Base-by-base conservation (phyloP, 1,284 basidiomycete species). In the Heliocybe sulcata region DNA sequence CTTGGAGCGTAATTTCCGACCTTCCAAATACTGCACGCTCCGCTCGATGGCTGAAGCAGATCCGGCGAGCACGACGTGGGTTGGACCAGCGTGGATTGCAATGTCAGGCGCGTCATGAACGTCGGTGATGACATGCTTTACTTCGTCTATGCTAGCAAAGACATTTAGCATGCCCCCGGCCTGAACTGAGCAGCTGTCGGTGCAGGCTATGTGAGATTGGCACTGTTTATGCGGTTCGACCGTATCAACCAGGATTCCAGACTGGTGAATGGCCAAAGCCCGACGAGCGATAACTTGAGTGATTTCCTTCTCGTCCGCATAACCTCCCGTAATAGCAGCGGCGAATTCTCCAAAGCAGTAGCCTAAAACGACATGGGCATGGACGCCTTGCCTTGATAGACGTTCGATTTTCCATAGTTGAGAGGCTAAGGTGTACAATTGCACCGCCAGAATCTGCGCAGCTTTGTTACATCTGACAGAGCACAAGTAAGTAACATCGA, bases 321-420 rank as follows among this genome's bases (percentile, higher is more conserved):
- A 22, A 6, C 59, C 60, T 11, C 52, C 48, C 23, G 35, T 35
- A 25, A 60, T 35, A 0, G 60, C 57, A 4, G 60, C 60, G 9
- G 59, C 57, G 48, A 57, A 61, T 49, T 61, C 59, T 16, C 60
- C 60, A 29, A 60, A 61, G 53, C 60, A 60, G 49, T 62, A 62
- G 19, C 59, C 60, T 9, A 55, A 23, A 10, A 60, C 59, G 12
- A 53, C 59, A 14, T n/a, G 14, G 2, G 60, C 55, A 6, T 14
- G 23, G 23, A 60, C 45, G 19, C 51, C 51, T 14, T n/a, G 14
- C 4, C 11, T 6, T 8, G 22, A 35, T 29, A 58, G 53, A 16
- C n/a, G 9, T 35, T 35, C 33, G 33, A 35, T 16, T 9, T 35
- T 35, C 9, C 9, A 35, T 35, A 35, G 33, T 16, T 35, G 33